A percentile compares a stretch with the other conserved stretches of the same genome.
These are phyloP conservation scores for Penicillium sp. DNA, from an alignment of 2,329 filamentous ascomycete species.

Conservation along the genomic window DNA sequence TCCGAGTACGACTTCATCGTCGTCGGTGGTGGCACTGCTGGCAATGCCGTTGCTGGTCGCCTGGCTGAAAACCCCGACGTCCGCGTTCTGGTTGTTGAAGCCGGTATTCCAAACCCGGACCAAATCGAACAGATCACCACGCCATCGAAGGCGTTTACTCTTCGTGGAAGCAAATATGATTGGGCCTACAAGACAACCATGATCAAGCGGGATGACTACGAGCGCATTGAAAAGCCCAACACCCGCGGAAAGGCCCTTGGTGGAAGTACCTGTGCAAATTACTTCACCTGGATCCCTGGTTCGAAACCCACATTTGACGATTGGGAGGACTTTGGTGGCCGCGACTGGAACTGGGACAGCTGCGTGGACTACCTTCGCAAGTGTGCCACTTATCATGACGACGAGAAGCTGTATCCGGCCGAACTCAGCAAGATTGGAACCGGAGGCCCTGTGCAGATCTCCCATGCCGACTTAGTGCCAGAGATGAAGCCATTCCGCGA, in stretches of 20 bases:
- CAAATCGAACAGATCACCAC: slow-evolving; percentile 59
- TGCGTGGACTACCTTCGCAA: slow-evolving; percentile 47
- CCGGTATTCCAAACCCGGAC: slow-evolving; percentile 46
- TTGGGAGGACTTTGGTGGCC: slow-evolving; percentile 50
- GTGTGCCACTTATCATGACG: slow-evolving; percentile 61
- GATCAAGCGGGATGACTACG: slow-evolving; percentile 62
- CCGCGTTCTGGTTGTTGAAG: slow-evolving; percentile 14
- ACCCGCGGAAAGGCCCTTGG: slow-evolving; percentile 64
- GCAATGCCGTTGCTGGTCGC: slow-evolving; percentile 18
- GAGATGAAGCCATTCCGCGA: slow-evolving; percentile 57
- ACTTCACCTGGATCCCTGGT: slow-evolving; percentile 65
- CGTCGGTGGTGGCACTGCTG: slow-evolving; percentile 34
- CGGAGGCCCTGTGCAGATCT: slow-evolving; percentile 57
- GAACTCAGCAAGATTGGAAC: slow-evolving; percentile 54
- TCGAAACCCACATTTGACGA: slow-evolving; percentile 59
- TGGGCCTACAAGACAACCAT: slow-evolving; percentile 66
- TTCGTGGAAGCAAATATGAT: slow-evolving; percentile 53
- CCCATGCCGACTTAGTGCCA: slow-evolving; percentile 57
- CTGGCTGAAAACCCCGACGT: slow-evolving; percentile 17
- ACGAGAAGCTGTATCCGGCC: slow-evolving; percentile 47
- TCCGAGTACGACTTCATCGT: slow-evolving; percentile 7
- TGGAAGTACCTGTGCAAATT: slow-evolving; percentile 63
- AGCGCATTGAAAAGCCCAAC: slow-evolving; percentile 65
- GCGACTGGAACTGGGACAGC: slow-evolving; percentile 60
- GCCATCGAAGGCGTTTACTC: slow-evolving; percentile 58